Conservation (phyloP, 306 rosid genomes). For the Morella rubra region DNA sequence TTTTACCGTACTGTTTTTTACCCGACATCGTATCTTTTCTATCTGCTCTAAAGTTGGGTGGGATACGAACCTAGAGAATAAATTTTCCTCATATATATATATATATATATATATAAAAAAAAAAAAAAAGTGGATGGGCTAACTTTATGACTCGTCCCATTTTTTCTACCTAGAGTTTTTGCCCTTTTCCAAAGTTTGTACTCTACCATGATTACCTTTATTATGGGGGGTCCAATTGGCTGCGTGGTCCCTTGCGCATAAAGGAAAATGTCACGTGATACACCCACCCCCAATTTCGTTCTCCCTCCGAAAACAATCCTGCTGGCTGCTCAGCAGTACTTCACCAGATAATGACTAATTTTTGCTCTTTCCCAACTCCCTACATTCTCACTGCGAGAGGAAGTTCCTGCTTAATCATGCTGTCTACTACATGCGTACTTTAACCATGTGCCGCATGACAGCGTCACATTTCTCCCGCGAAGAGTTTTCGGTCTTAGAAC, state of each 20-base stretch:
- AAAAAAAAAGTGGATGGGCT: too few relatives aligned
- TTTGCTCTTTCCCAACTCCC: conserved; percentile 36
- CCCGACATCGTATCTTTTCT: too few relatives aligned
- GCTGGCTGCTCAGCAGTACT: background rate
- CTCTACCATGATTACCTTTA: background rate
- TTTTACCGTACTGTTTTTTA: too few relatives aligned
- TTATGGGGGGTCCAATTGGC: background rate
- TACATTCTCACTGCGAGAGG: conserved; percentile 30
- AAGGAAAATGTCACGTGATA: conserved; percentile 49
- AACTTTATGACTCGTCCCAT: too few relatives aligned
- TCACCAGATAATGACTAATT: conserved; percentile 20
- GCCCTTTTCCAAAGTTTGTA: background rate
- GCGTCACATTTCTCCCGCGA: background rate
- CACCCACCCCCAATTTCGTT: conserved; percentile 8
- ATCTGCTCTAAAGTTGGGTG: too few relatives aligned
- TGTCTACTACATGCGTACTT: conserved; percentile 63
- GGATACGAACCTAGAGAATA: too few relatives aligned
- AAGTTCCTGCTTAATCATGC: conserved; percentile 56
- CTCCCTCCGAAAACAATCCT: background rate
- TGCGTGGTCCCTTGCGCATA: conserved; percentile 47
- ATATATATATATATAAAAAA: too few relatives aligned
- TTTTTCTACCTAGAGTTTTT: too few relatives aligned
- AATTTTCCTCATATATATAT: too few relatives aligned
- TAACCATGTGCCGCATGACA: conserved; percentile 39
- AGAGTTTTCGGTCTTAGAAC: background rate